Conservation (phyloP, 2,329 filamentous ascomycete species). For the Colletotrichum tamarilloi region DNA sequence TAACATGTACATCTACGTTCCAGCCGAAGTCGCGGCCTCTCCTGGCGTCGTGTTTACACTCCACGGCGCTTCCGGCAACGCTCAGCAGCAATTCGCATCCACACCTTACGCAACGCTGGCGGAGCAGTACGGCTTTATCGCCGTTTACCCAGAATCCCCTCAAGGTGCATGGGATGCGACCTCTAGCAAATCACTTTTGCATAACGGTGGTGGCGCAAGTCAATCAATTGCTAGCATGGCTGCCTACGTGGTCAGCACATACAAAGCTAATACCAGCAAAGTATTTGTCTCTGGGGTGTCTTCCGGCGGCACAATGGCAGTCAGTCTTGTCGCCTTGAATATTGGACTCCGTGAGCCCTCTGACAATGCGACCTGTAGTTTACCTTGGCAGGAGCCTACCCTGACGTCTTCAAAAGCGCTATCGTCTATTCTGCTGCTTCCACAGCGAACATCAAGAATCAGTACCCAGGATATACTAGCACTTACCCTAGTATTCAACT, state of each 20-base stretch:
- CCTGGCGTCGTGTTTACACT: constrained; percentile 64
- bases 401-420: too few species aligned
- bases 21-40: constrained; percentile 45
- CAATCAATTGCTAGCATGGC: constrained; percentile 67
- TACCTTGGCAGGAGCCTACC: too few species aligned
- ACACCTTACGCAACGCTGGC: constrained; percentile 64
- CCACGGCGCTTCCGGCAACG: constrained; percentile 67
- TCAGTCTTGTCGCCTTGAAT: not conserved
- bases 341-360: too few species aligned
- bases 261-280: constrained; percentile 57
- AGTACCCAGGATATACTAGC: too few species aligned
- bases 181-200: constrained; percentile 59
- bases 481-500: too few species aligned
- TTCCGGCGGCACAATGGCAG: constrained; percentile 33
- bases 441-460: too few species aligned
- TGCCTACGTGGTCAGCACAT: constrained; percentile 58
- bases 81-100: constrained; percentile 59
- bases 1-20: constrained; percentile 45
- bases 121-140: constrained; percentile 66
- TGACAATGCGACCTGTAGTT: too few species aligned
- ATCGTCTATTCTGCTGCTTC: too few species aligned
- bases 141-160: constrained; percentile 57
- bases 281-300: constrained; percentile 59
- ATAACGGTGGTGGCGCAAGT: constrained; percentile 62
- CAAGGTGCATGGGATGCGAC: constrained; percentile 66